Base-by-base conservation (phyloP, 1,284 basidiomycete species). In the Mycena sp. region DNA sequence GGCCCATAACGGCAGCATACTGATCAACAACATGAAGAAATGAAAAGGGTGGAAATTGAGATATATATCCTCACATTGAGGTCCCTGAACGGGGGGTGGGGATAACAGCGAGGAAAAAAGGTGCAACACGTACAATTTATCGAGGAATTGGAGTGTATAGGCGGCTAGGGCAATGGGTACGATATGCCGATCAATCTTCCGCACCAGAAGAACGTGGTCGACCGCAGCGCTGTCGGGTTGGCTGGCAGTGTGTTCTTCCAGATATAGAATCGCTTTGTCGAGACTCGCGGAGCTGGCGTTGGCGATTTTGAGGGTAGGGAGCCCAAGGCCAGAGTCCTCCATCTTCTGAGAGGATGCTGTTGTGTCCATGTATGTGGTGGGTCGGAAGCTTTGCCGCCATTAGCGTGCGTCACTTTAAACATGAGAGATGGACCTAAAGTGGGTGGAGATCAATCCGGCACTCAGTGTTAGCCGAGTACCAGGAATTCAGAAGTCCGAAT, bases 1-100 rank as follows among this genome's bases (percentile, higher is more conserved):
- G 65, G 8, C 72, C 72, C 72, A 73, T 73, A 14, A 73, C 72
- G 16, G 69, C 72, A 14, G 72, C 72, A 66, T 73, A 73, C 72
- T 73, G 46, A 44, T 20, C 22, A 10, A n/a, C 55, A 20, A 20
- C 41, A 67, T 39, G 22, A 20, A 25, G 44, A 10, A 50, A 5
- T 4, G n/a, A 16, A 34, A 25, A 52, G 30, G 37, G 60, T 18
- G 14, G 13, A 22, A 14, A 60, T 39, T 59, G 8, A 37, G 44
- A 52, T 34, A 34, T 34, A 46, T 11, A 54, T 48, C 38, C 39
- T 65, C 66, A 73, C 72, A 57, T 73, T 73, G 30, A 73, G 62
- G 59, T 73, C 72, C 39, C 72, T 73, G 44, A 11, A 39, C 22
- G 25, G 30, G 22, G 6, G 6, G 30, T 38, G n/a, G 38, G n/a